phyloP scores from a whole-genome alignment of 441 rosid genomes.

The Populus hybrid region DNA sequence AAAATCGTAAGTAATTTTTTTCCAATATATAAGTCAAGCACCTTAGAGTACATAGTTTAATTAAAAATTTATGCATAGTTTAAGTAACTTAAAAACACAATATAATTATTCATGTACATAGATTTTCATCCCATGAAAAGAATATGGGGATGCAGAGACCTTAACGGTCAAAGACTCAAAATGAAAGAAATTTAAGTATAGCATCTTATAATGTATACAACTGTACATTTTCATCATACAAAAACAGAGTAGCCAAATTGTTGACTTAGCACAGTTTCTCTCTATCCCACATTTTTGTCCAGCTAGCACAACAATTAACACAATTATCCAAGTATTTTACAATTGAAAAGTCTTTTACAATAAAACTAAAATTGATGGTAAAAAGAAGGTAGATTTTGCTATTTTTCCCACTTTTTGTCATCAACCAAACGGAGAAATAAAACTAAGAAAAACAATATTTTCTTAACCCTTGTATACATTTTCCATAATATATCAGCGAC shows the following conservation, averaged over 20 bases:
- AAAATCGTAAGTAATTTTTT: too few species aligned
- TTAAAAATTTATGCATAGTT: too few species aligned
- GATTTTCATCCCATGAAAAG: not conserved
- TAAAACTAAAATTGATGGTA: not conserved
- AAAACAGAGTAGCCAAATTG: not conserved
- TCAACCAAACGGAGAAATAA: not conserved
- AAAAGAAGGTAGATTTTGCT: not conserved
- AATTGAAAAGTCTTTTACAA: not conserved
- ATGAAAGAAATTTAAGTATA: not conserved
- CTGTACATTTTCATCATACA: not conserved
- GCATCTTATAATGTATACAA: not conserved
- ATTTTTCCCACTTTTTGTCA: not conserved
- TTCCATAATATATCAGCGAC: slow-evolving; percentile 17
- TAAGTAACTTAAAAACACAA: too few species aligned
- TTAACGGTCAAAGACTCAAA: not conserved
- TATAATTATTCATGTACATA: not conserved
- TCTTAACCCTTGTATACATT: not conserved
- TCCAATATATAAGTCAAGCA: fast-evolving
- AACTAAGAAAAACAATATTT: too few species aligned
- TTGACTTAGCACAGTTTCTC: not conserved
- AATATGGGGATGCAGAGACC: not conserved
- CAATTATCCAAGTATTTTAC: not conserved
- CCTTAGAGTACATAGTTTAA: too few species aligned
- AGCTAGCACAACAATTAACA: not conserved
- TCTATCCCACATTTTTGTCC: not conserved